Conservation (phyloP, 73 alveolate species). For the Symbiodinium natans region DNA sequence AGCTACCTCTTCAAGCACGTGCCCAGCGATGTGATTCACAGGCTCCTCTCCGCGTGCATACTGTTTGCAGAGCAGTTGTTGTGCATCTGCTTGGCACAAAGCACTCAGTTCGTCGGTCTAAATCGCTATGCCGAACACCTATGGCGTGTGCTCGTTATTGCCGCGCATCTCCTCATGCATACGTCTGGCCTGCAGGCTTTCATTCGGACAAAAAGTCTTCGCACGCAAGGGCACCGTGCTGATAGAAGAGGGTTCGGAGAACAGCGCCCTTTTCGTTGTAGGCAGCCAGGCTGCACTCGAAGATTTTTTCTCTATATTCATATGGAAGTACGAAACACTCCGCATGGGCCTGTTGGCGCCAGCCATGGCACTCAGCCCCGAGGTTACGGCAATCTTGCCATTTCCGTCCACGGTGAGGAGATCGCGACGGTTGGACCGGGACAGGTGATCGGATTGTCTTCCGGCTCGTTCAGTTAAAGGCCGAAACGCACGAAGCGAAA, state of each 20-base stretch:
- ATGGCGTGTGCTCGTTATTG: no score
- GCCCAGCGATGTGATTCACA: constrained; percentile 35
- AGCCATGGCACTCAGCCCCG: neutral
- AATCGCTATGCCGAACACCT: no score
- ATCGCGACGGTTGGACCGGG: constrained; percentile 77
- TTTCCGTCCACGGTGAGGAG: constrained; percentile 62
- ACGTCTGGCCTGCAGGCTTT: constrained; percentile 20
- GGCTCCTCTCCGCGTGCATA: neutral
- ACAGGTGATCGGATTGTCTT: constrained; percentile 65
- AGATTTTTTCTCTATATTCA: no score
- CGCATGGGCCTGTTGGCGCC: no score
- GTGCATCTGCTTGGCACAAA: no score
- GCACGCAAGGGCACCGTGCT: constrained; percentile 87
- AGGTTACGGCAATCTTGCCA: constrained; percentile 47
- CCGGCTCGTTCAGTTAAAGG: neutral
- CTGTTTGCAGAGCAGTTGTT: neutral
- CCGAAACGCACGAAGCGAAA: no score
- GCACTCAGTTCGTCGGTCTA: no score
- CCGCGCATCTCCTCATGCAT: no score
- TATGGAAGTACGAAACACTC: no score
- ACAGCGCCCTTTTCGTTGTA: constrained; percentile 65
- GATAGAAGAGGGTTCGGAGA: constrained; percentile 66
- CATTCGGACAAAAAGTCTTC: constrained; percentile 70
- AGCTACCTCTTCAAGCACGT: constrained; percentile 69
- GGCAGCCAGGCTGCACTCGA: neutral